Evolutionary conservation across 345 rosid genomes (phyloP).

Genomic region (Heritiera fomes): DNA sequence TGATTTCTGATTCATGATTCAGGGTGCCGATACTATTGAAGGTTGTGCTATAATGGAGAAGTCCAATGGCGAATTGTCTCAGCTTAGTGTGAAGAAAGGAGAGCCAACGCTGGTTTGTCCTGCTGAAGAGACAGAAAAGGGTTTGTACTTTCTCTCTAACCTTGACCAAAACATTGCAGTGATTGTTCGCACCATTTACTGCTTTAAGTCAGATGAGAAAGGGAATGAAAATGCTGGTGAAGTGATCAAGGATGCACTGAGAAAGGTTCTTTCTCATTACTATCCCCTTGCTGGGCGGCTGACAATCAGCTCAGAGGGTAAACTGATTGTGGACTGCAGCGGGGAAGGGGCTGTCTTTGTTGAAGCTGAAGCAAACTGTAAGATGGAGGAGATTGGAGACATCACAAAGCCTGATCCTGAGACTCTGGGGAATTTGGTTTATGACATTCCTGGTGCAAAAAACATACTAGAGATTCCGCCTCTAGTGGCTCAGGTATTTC

Average conservation of each 20-base stretch:
- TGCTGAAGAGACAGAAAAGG: slow-evolving; percentile 65
- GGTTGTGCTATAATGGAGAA: slow-evolving; percentile 50
- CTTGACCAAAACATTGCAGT: slow-evolving; percentile 86
- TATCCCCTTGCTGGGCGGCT: slow-evolving; percentile 86
- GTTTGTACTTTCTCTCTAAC: slow-evolving; percentile 82
- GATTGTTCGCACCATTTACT: slow-evolving; percentile 55
- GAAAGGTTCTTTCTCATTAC: slow-evolving; percentile 72
- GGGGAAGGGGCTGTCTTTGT: slow-evolving; percentile 86
- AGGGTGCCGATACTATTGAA: slow-evolving; percentile 48
- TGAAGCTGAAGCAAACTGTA: slow-evolving; percentile 79
- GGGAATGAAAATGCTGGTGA: slow-evolving; percentile 63
- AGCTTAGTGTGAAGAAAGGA: slow-evolving; percentile 57
- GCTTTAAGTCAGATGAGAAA: slow-evolving; percentile 62
- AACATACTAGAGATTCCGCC: slow-evolving; percentile 86
- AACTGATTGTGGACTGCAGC: slow-evolving; percentile 68
- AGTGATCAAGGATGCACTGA: slow-evolving; percentile 67
- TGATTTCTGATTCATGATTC: slow-evolving; percentile 6
- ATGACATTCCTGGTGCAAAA: slow-evolving; percentile 76
- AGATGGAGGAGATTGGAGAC: slow-evolving; percentile 69
- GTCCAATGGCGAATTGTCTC: slow-evolving; percentile 34
- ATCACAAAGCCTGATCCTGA: slow-evolving; percentile 78
- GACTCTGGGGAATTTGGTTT: slow-evolving; percentile 78
- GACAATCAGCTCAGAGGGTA: slow-evolving; percentile 71
- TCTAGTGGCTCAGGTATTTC: slow-evolving; percentile 78
- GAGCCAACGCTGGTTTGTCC: slow-evolving; percentile 61